Conservation (phyloP, 495 filamentous ascomycete genomes). For the Tuber brumale region DNA sequence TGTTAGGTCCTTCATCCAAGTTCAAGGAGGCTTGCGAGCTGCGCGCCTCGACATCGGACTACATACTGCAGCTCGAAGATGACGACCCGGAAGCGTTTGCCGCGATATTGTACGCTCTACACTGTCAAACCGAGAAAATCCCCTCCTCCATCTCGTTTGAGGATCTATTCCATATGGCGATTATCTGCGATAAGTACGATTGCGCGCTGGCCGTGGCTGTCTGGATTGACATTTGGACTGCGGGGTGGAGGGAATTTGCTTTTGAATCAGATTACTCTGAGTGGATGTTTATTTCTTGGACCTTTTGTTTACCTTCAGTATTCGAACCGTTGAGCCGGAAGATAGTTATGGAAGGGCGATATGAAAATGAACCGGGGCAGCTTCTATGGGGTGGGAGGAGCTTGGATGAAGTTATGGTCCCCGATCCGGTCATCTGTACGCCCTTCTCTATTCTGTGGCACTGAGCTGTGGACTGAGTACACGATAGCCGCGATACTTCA, state of each 20-base stretch:
- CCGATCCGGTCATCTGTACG: constrained; percentile 23
- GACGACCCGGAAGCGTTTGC: constrained; percentile 31
- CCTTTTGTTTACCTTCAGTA: constrained; percentile 19
- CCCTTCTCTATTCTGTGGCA: neutral
- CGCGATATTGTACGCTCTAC: constrained; percentile 28
- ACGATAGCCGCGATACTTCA: neutral
- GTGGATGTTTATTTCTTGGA: constrained; percentile 37
- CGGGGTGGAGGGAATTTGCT: constrained; percentile 9
- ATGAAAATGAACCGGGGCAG: neutral
- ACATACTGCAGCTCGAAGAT: constrained; percentile 13
- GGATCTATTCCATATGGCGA: constrained; percentile 22
- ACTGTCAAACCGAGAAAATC: constrained; percentile 22
- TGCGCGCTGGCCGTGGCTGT: constrained; percentile 20
- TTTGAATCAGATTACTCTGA: constrained; percentile 19
- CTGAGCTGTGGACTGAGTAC: neutral
- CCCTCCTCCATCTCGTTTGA: constrained; percentile 25
- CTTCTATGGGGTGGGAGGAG: constrained; percentile 4
- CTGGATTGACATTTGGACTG: constrained; percentile 28
- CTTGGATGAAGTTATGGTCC: constrained; percentile 24
- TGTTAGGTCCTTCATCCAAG: constrained; percentile 25
- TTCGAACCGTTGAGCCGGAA: constrained; percentile 21
- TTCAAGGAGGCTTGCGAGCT: constrained; percentile 37
- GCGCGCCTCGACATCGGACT: constrained; percentile 10
- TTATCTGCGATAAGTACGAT: constrained; percentile 38
- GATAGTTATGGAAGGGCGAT: constrained; percentile 23